Percentiles rank a stretch among this genome's conserved stretches.
These are phyloP conservation scores for Eimeria maxima DNA, from an alignment of 169 alveolate species.

Conservation along the genomic window DNA sequence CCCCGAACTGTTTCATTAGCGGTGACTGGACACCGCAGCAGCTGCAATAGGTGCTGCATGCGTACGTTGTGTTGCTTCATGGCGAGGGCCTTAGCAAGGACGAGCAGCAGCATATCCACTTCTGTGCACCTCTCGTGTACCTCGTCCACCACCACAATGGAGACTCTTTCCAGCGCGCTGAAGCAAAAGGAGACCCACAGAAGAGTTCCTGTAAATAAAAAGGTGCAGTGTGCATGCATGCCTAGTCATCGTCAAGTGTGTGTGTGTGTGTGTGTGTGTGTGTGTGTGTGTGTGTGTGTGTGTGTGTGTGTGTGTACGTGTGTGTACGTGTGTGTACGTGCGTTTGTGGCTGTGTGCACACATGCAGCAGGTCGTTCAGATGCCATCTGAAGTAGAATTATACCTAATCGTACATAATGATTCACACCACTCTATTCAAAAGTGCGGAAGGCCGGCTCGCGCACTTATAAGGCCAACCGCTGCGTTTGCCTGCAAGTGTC, in stretches of 20 bases:
- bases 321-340: background rate
- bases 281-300: too few relatives aligned
- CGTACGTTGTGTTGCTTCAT: slow-evolving; percentile 32
- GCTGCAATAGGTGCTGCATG: background rate
- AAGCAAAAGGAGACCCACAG: background rate
- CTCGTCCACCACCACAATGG: slow-evolving; percentile 98
- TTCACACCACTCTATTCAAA: too few relatives aligned
- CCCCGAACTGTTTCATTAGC: too few relatives aligned
- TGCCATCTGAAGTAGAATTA: too few relatives aligned
- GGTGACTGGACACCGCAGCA: background rate
- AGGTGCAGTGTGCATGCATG: background rate
- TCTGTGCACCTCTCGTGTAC: slow-evolving; percentile 99
- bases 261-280: background rate
- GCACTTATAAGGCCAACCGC: too few relatives aligned
- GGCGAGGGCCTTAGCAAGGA: slow-evolving; percentile 77
- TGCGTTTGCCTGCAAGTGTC: too few relatives aligned
- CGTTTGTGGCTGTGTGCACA: background rate
- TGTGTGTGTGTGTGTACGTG: background rate
- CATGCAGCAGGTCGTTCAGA: background rate
- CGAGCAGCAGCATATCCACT: slow-evolving; percentile 96
- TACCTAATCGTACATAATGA: too few relatives aligned
- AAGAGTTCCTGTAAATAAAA: background rate
- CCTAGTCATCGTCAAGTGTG: background rate
- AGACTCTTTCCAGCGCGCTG: slow-evolving; percentile 79
- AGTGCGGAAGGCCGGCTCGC: too few relatives aligned